Evolutionary conservation across 176 grass and related monocot genomes (phyloP).

Genomic region (Dendrocalamus sinicus): DNA sequence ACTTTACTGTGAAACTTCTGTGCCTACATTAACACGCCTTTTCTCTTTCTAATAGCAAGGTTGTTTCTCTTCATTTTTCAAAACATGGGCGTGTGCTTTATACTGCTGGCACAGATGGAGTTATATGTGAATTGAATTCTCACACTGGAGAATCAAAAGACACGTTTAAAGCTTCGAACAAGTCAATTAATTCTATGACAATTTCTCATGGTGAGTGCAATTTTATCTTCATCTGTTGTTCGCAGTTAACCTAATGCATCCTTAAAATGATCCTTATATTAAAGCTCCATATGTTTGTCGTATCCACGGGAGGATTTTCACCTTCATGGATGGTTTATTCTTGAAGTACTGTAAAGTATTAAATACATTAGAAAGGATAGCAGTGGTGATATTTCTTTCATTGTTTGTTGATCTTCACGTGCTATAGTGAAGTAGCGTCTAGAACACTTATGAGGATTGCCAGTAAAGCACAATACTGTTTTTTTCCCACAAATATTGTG

Average conservation of each 20-base stretch:
- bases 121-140: slow-evolving; percentile 53
- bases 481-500: not conserved
- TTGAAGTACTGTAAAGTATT: not conserved
- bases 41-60: slow-evolving; percentile 50
- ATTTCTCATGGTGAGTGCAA: slow-evolving; percentile 56
- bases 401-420: slow-evolving; percentile 6
- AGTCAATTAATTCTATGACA: slow-evolving; percentile 49
- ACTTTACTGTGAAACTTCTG: not conserved
- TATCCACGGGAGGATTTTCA: not conserved
- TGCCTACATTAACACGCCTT: slow-evolving; percentile 18
- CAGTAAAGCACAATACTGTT: not conserved
- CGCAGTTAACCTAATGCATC: not conserved
- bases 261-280: not conserved
- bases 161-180: slow-evolving; percentile 53
- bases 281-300: not conserved
- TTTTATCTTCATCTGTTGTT: slow-evolving; percentile 7
- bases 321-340: slow-evolving; percentile 10
- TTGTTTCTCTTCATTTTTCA: slow-evolving; percentile 55
- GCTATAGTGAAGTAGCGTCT: not conserved
- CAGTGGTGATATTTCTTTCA: slow-evolving; percentile 7
- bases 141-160: slow-evolving; percentile 48
- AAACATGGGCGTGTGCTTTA: slow-evolving; percentile 49
- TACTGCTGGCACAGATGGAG: slow-evolving; percentile 49
- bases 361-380: slow-evolving; percentile 19
- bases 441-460: not conserved